Evolutionary conservation across 1,139 yeast genomes (phyloP), one percentile per base, ranked within the genome.

Genomic region (Sugiyamaella neomexicana): DNA sequence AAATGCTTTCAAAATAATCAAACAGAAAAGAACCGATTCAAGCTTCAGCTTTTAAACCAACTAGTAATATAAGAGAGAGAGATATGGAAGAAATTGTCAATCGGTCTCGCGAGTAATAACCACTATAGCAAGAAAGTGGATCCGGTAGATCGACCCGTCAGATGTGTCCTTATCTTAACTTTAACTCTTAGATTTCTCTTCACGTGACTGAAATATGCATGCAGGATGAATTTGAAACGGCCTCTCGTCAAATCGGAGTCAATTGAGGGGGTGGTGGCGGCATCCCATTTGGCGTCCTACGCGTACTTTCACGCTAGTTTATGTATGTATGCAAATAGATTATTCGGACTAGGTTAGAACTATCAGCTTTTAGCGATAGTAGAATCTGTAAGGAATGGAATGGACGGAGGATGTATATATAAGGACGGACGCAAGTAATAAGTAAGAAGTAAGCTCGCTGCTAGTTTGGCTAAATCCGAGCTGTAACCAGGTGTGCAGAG

Each of bases 151-250:
- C 38, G 38, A 34, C 13, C 38, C 38, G 16, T 13, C 38, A 34
- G 38, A 34, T 34, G 38, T 34, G 38, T 34, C 38, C 38, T 34
- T 34, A 34, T 34, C 38, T 34, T 34, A 34, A 34, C 16, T n/a
- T 13, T 12, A n/a, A 34, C 13, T 10, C 13, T n/a, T 13, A n/a
- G 15, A 13, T 34, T 5, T 20, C 25, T 20, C n/a, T n/a, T n/a
- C 38, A 34, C 38, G 38, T 34, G 38, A 34, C 8, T 13, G 2
- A 12, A n/a, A 13, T 32, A 32, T 29, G 34, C 34, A 29, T 9
- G 34, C 10, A 9, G n/a, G n/a, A 29, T 29, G 10, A 29, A 29
- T 29, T 29, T 4, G 7, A 29, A 9, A 3, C 7, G 8, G 5
- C 25, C 25, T 5, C 34, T 29, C n/a, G 34, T 29, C 34, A 29